A percentile compares a stretch with the other conserved stretches of the same genome.
Evolutionary conservation across 148 eudicot species (phyloP).

Genomic region (Agrostemma githago): DNA sequence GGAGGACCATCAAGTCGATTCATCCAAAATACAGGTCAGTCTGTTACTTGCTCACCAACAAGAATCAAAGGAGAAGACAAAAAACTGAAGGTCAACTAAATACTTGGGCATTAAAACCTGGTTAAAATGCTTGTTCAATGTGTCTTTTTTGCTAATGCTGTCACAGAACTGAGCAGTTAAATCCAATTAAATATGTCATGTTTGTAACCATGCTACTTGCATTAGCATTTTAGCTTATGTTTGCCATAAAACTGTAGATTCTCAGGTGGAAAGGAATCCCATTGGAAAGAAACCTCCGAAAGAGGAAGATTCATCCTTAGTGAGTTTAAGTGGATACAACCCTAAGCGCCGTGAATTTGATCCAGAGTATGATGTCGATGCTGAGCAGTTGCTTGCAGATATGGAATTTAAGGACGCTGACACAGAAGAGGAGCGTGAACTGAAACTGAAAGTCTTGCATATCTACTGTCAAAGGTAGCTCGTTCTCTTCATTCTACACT

Average conservation of each 20-base stretch:
- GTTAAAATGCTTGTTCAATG: not conserved
- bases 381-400: conserved; percentile 53
- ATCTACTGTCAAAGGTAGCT: conserved; percentile 40
- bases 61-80: not conserved
- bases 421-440: conserved; percentile 44
- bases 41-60: conserved; percentile 1
- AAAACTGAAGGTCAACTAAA: not conserved
- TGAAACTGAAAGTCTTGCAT: conserved; percentile 40
- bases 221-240: not conserved
- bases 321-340: conserved; percentile 45
- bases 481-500: not conserved
- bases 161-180: not conserved
- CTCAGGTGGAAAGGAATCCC: conserved; percentile 37
- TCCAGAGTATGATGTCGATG: conserved; percentile 54
- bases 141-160: not conserved
- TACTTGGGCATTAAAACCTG: not conserved
- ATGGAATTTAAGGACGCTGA: conserved; percentile 57
- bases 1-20: conserved; percentile 50
- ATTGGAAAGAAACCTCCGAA: conserved; percentile 46
- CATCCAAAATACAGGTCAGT: conserved; percentile 36
- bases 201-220: not conserved
- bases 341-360: conserved; percentile 53
- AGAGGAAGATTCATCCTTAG: conserved; percentile 49
- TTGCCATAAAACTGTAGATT: conserved; percentile 27
- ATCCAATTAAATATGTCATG: not conserved